Evolutionary conservation across 2,329 filamentous ascomycete species (phyloP).

Genomic region (Thermothelomyces thermophilus): DNA sequence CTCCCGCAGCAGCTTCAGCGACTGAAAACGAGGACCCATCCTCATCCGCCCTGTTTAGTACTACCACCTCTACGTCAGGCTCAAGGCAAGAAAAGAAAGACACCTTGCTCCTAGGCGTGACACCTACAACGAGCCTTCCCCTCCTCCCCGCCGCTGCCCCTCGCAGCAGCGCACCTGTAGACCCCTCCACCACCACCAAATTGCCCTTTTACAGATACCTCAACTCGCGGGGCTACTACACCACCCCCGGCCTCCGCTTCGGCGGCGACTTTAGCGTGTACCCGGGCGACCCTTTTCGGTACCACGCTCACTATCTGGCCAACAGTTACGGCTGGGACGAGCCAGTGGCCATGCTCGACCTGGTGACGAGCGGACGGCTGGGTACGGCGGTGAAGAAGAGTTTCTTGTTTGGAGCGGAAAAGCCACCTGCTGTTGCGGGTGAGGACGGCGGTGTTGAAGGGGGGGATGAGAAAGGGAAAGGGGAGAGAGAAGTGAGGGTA

Average conservation of each 20-base stretch:
- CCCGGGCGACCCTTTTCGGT: conserved; percentile 87
- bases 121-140: conserved; percentile 34
- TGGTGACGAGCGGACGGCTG: conserved; percentile 79
- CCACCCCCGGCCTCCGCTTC: conserved; percentile 88
- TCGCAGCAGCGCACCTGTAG: conserved; percentile 5
- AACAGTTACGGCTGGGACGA: conserved; percentile 84
- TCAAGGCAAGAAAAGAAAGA: conserved; percentile 5
- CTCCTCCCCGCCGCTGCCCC: conserved; percentile 19
- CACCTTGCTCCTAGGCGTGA: conserved; percentile 30
- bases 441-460: conserved; percentile 4
- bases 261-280: conserved; percentile 93
- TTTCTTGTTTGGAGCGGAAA: conserved; percentile 72
- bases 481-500: conserved; percentile 48
- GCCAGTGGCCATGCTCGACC: conserved; percentile 73
- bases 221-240: conserved; percentile 72
- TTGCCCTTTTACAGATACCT: conserved; percentile 77
- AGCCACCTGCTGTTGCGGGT: conserved; percentile 27
- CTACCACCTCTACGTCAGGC: neutral
- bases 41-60: conserved; percentile 14
- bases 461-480: conserved; percentile 22
- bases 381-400: conserved; percentile 96
- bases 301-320: conserved; percentile 90
- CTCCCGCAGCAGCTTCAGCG: neutral
- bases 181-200: conserved; percentile 33
- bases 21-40: neutral